Conservation (phyloP, 805 yeast genomes). For the Clavispora santaluciae region DNA sequence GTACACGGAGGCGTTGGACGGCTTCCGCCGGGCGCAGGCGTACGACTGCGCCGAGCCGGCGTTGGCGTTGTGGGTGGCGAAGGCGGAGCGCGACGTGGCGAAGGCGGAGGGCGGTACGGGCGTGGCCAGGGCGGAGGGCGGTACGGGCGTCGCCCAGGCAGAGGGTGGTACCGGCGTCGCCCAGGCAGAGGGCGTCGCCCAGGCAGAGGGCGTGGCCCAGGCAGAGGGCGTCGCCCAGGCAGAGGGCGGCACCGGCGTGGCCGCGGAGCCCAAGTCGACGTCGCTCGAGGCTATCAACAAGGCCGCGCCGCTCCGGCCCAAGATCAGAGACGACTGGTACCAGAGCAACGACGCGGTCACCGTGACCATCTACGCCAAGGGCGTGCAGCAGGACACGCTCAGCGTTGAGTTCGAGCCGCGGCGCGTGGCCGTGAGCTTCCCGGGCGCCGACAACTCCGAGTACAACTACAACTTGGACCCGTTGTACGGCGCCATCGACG, state of each 20-base stretch:
- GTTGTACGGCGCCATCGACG: constrained; percentile 47
- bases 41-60: constrained; percentile 43
- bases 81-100: constrained; percentile 30
- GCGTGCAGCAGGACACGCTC: constrained; percentile 48
- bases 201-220: no score
- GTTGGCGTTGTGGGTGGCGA: constrained; percentile 43
- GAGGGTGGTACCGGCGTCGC: no score
- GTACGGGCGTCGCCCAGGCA: no score
- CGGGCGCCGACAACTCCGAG: constrained; percentile 46
- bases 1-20: constrained; percentile 35
- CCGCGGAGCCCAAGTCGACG: constrained; percentile 15
- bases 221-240: no score
- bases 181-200: no score
- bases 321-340: constrained; percentile 46
- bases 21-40: constrained; percentile 39
- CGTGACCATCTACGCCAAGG: constrained; percentile 67
- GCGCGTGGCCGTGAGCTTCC: constrained; percentile 43
- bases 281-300: constrained; percentile 30
- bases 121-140: background rate
- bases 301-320: constrained; percentile 35
- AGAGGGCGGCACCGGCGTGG: no score
- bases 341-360: constrained; percentile 57
- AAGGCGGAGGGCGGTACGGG: constrained; percentile 5
- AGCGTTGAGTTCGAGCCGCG: constrained; percentile 34
- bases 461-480: constrained; percentile 56